A percentile compares a stretch with the other conserved stretches of the same genome.
Evolutionary conservation across 208 protist species (phyloP).

Genomic region (Leptomonas pyrrhocoris): DNA sequence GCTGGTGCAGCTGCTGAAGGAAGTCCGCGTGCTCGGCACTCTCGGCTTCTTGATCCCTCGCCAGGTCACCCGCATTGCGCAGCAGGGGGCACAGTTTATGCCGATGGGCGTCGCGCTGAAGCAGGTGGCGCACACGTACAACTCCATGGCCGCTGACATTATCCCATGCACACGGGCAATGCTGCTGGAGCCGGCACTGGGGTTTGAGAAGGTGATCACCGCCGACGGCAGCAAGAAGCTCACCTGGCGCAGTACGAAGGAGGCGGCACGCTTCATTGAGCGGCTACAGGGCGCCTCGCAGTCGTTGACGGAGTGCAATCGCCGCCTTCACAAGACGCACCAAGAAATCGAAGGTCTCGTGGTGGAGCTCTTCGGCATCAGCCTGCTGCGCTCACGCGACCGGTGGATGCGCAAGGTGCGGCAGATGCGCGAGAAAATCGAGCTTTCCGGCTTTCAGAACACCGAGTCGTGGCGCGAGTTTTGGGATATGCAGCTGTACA

Average conservation of each 20-base stretch:
- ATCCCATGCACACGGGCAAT: slow-evolving; percentile 91
- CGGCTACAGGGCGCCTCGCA: slow-evolving; percentile 86
- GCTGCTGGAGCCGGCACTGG: slow-evolving; percentile 86
- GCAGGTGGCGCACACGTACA: slow-evolving; percentile 94
- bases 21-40: slow-evolving; percentile 85
- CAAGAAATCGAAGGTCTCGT: slow-evolving; percentile 83
- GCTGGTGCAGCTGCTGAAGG: slow-evolving; percentile 87
- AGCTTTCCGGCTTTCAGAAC: slow-evolving; percentile 83
- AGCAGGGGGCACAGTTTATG: slow-evolving; percentile 86
- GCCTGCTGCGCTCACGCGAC: slow-evolving; percentile 92
- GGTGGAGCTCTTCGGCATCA: slow-evolving; percentile 88
- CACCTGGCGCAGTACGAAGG: slow-evolving; percentile 83
- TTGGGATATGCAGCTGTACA: slow-evolving; percentile 99
- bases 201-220: slow-evolving; percentile 92
- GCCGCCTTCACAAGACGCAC: slow-evolving; percentile 93
- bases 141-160: slow-evolving; percentile 89
- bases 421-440: slow-evolving; percentile 89
- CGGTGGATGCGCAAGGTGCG: slow-evolving; percentile 93
- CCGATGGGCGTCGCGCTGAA: slow-evolving; percentile 87
- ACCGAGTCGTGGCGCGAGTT: slow-evolving; percentile 94
- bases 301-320: slow-evolving; percentile 91
- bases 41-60: slow-evolving; percentile 77
- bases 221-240: slow-evolving; percentile 79
- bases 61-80: slow-evolving; percentile 61
- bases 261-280: slow-evolving; percentile 83